Base-by-base conservation (phyloP, 305 asterid genomes). In the Solanum hybrid region DNA sequence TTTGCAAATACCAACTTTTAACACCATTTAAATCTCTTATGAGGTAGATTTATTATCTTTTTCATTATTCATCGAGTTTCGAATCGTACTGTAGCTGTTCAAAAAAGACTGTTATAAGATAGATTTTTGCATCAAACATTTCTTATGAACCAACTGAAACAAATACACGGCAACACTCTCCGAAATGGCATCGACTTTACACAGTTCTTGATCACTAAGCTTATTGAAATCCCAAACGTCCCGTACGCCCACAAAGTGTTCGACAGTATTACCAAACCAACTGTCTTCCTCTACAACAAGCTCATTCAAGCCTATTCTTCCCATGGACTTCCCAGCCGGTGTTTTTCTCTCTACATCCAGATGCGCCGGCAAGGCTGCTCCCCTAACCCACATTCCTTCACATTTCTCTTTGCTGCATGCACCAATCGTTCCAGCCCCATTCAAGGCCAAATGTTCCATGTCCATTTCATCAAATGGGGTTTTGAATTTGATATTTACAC, bases 281-380 rank as follows among this genome's bases (percentile, higher is more conserved):
- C 94, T 64, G 85, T 92, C 35, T 93, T 94, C 93, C 96, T 94
- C 89, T 96, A 93, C 94, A 97, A 95, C 95, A 95, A 95, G 90
- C 98, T 96, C 91, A 95, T 97, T 87, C 95, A 95, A 92, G 95
- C 98, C 80, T 93, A 94, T 91, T 93, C 95, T 85, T 94, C 92
- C 14, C 91, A 89, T 77, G 98, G 97, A 36, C 93, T 94, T 8
- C 91, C 90, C 76, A 67, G 74, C 89, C 94, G 91, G 16, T 97
- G 97, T 94, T 37, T 95, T 28, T 90, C 92, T 89, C 95, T 97
- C 80, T 97, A 96, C 86, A 82, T 94, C 61, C 92, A 91, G 81
- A 93, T 96, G 92, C 95, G 92, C 36, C 90, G 51, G 26, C 93
- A 88, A 8, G 89, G 90, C 71, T 86, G 93, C 83, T 90, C 87